phyloP scores from a whole-genome alignment of 129 eudicot genomes.

The Centella asiatica region DNA sequence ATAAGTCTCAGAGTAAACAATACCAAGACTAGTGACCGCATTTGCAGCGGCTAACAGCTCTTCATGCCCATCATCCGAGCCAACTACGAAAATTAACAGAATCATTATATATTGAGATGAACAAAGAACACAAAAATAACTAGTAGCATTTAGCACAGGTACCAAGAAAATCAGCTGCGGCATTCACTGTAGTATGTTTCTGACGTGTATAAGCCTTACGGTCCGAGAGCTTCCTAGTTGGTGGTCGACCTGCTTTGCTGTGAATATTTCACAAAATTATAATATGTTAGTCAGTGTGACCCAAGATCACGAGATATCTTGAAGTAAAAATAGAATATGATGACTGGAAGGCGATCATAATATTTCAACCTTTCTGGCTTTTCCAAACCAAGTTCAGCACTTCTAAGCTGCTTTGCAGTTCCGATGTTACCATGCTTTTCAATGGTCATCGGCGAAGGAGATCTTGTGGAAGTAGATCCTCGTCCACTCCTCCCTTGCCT shows the following conservation, averaged over 20 bases:
- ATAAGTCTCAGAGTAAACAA: conserved; percentile 12
- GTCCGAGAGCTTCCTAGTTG: conserved; percentile 76
- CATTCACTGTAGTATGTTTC: conserved; percentile 45
- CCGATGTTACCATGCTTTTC: conserved; percentile 69
- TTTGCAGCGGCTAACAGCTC: conserved; percentile 80
- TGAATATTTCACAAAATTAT: conserved; percentile 2
- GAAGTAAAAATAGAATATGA: no score
- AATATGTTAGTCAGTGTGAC: conserved; percentile 5
- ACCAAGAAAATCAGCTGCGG: conserved; percentile 73
- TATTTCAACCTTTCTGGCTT: conserved; percentile 58
- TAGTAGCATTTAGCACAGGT: conserved; percentile 11
- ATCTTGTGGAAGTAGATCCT: conserved; percentile 51
- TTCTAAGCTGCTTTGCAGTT: conserved; percentile 75
- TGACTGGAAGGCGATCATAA: not conserved
- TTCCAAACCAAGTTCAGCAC: conserved; percentile 53
- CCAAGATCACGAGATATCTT: not conserved
- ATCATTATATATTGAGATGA: not conserved
- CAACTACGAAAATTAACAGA: conserved; percentile 33
- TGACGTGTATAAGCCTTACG: conserved; percentile 80
- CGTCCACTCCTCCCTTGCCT: conserved; percentile 76
- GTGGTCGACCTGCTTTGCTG: conserved; percentile 77
- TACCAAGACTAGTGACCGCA: conserved; percentile 60
- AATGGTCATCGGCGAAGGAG: conserved; percentile 32
- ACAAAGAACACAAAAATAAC: not conserved
- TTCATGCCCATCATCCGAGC: conserved; percentile 74